Evolutionary conservation across 2,329 filamentous ascomycete species (phyloP).

Genomic region (Colletotrichum truncatum): DNA sequence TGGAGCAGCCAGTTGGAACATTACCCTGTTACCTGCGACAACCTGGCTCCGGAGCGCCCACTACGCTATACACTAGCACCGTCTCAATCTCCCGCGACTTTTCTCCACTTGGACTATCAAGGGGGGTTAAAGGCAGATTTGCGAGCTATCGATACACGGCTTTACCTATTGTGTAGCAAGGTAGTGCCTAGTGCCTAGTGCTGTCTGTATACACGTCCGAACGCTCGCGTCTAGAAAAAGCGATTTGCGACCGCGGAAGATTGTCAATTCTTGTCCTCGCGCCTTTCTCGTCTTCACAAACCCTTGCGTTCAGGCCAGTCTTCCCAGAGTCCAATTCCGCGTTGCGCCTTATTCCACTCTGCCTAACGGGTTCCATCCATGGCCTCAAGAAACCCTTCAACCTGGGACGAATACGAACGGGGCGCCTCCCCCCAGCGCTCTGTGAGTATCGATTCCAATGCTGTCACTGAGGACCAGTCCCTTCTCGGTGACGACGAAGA

Average conservation of each 20-base stretch:
- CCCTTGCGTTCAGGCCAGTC: neutral
- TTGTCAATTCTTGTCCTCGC: neutral
- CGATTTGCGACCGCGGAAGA: slow-evolving; percentile 8
- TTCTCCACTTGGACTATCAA: slow-evolving; percentile 21
- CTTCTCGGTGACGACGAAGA: slow-evolving; percentile 51
- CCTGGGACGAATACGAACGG: slow-evolving; percentile 58
- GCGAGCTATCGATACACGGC: slow-evolving; percentile 22
- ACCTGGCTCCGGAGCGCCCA: slow-evolving; percentile 21
- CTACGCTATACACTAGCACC: slow-evolving; percentile 27
- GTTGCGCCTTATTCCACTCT: neutral
- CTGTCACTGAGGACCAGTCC: slow-evolving; percentile 54
- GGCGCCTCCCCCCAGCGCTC: slow-evolving; percentile 47
- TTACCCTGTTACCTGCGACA: slow-evolving; percentile 22
- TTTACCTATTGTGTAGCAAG: slow-evolving; percentile 4
- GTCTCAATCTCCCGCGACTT: slow-evolving; percentile 27
- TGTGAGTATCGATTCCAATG: slow-evolving; percentile 52
- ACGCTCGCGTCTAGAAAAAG: slow-evolving; percentile 6
- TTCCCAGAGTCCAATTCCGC: neutral
- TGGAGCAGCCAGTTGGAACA: slow-evolving; percentile 25
- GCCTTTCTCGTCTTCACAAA: neutral
- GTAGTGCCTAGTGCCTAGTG: neutral
- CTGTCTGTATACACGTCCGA: slow-evolving; percentile 21
- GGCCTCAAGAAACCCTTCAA: slow-evolving; percentile 47
- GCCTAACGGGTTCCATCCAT: slow-evolving; percentile 7
- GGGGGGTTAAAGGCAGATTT: slow-evolving; percentile 16